phyloP scores from a whole-genome alignment of 1,284 basidiomycete genomes.

The Boletus calvinii region DNA sequence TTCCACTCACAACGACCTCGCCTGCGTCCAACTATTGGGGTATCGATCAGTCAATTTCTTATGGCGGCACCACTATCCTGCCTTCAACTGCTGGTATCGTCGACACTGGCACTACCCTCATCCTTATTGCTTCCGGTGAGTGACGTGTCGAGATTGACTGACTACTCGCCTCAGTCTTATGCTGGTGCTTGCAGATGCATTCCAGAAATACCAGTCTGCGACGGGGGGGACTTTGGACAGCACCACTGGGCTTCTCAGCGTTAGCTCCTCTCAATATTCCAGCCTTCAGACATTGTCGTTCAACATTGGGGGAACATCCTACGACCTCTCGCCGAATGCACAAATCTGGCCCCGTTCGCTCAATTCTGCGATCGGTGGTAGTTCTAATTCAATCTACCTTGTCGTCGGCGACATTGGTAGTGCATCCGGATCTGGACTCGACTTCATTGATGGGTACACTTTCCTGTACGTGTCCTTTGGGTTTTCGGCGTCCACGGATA shows the following conservation, averaged over 20 bases:
- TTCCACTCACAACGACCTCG: slow-evolving; percentile 49
- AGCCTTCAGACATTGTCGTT: slow-evolving; percentile 11
- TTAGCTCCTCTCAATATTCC: slow-evolving; percentile 35
- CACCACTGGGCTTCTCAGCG: slow-evolving; percentile 42
- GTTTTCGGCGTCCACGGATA: slow-evolving; percentile 18
- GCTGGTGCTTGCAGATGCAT: slow-evolving; percentile 42
- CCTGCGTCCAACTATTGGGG: slow-evolving; percentile 54
- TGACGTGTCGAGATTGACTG: background rate
- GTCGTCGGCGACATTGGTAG: slow-evolving; percentile 39
- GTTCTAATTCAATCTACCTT: slow-evolving; percentile 42
- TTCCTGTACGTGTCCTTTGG: slow-evolving; percentile 17
- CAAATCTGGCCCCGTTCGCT: slow-evolving; percentile 54
- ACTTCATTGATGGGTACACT: slow-evolving; percentile 14
- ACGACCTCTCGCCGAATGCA: slow-evolving; percentile 46
- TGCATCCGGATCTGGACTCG: slow-evolving; percentile 44
- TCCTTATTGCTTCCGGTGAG: slow-evolving; percentile 40
- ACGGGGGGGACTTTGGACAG: slow-evolving; percentile 53
- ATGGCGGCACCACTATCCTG: slow-evolving; percentile 42
- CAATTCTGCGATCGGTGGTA: slow-evolving; percentile 44
- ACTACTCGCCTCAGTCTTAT: background rate
- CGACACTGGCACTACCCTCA: slow-evolving; percentile 49
- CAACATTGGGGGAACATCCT: slow-evolving; percentile 37
- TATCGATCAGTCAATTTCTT: slow-evolving; percentile 49
- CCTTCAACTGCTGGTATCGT: slow-evolving; percentile 31
- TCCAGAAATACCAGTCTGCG: slow-evolving; percentile 44